phyloP scores from a whole-genome alignment of 2,329 filamentous ascomycete species.

The Apiospora koreana region DNA sequence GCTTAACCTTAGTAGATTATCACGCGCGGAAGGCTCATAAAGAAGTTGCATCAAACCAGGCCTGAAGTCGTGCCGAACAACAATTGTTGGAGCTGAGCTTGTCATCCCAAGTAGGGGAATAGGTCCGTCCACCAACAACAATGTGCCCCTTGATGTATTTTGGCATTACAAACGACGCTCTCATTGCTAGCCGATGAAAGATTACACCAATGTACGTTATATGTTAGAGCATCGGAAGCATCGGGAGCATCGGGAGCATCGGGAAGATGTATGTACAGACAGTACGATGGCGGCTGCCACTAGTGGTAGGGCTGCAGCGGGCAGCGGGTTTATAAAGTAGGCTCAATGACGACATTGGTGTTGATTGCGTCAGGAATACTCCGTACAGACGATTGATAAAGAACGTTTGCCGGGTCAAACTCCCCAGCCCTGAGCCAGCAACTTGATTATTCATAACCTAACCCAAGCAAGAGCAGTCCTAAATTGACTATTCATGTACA shows the following conservation, averaged over 20 bases:
- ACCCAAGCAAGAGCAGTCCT: not conserved
- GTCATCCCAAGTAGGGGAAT: not conserved
- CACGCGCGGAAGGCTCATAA: not conserved
- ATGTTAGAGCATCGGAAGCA: no score
- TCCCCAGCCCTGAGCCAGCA: not conserved
- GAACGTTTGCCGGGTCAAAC: not conserved
- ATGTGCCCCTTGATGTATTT: no score
- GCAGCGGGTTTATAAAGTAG: not conserved
- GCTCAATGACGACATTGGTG: not conserved
- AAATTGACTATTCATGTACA: not conserved
- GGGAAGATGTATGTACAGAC: not conserved
- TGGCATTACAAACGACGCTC: no score
- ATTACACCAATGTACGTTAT: no score
- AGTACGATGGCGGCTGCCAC: not conserved
- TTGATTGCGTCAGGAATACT: constrained; percentile 10
- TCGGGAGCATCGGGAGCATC: not conserved
- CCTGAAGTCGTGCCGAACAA: not conserved
- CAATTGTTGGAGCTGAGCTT: not conserved
- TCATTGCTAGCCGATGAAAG: no score
- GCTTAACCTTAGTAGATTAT: not conserved
- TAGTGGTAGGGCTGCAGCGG: constrained; percentile 5
- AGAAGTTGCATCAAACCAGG: not conserved
- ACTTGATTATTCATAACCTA: not conserved
- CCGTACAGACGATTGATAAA: not conserved
- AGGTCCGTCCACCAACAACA: not conserved